Base-by-base conservation (phyloP, 192 early-diverging fungal species). In the Piromyces finnis region DNA sequence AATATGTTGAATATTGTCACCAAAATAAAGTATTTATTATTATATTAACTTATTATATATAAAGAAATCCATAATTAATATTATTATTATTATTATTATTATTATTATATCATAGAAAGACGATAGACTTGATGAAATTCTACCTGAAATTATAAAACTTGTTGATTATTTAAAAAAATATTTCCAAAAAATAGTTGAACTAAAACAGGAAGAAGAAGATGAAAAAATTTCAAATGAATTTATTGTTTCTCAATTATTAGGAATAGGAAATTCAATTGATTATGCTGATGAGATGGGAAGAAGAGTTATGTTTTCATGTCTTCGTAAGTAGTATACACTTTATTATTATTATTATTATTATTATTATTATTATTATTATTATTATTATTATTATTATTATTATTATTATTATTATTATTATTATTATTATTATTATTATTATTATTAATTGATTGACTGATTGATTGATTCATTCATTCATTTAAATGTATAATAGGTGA, bases 221-320 rank as follows among this genome's bases (percentile, higher is more conserved):
- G 81, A 83, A 18, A 83, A 84, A 17, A 83, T 84, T 9, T 87
- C 86, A 17, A 86, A 88, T 36, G 92, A 90, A 78, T 95, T 93
- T 82, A 89, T 95, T 68, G 82, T 93, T 17, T 86, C 83, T 5
- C 92, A 93, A 84, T 86, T 97, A 39, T 85, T 97, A 79, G 88
- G 92, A 37, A 91, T 95, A 29, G 93, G 92, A 27, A 89, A 88
- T 79, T 84, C 89, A 51, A 86, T 93, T 22, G 95, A 96, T 77
- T 97, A 95, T 82, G 90, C 91, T 29, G 96, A 97, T 84, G 96
- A 97, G 88, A 88, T 93, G 79, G 95, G 95, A 11, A 89, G 95
- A 35, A 90, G 94, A 28, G 86, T 91, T 83, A 92, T 97, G 87
- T 89, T 92, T 83, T 88, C 86, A 29, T 84, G 92, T 78, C 84